Base-by-base conservation (phyloP, 306 rosid species). In the Cyamopsis tetragonoloba region DNA sequence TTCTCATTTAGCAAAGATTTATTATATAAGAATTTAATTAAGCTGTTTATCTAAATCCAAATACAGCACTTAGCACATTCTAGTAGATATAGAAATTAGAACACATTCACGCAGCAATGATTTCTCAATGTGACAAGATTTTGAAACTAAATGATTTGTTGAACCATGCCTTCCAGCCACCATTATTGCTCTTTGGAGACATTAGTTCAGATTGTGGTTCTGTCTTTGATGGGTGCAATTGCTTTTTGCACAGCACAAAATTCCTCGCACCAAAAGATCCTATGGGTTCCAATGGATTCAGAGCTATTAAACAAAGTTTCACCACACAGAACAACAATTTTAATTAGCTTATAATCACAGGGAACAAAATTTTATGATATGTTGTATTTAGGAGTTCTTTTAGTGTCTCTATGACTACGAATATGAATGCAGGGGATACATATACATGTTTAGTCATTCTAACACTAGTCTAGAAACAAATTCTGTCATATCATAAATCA, bases 171-270 rank as follows among this genome's bases (percentile, higher is more conserved):
- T 83, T 88, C 84, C 84, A 85, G 24, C 82, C 72, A 62, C 80
- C 13, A 28, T 38, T 68, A 28, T 38, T 68, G 24, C 68, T 77
- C 66, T 85, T 88, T 15, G 20, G 78, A 73, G 82, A 13, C 4
- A 71, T 60, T 10, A 47, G 8, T 12, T 83, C 66, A 26, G 86
- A 49, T 61, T 50, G 68, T 38, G 74, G 77, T 47, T 48, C 65
- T 56, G 81, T 20, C 41, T 69, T 70, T 8, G 77, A 66, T 39
- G 71, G 6, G 14, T 61, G 23, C 39, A n/a, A 79, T 58, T 74
- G 80, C 61, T 79, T 87, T 80, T 83, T 89, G 77, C 82, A 72
- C 42, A 89, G 77, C 74, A 77, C 68, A 77, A 89, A 81, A 31
- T 70, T 83, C 75, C 86, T 70, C 7, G 11, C 81, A 12, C 81